Conservation (phyloP, 2,329 filamentous ascomycete species). For the Neonectria hederae region DNA sequence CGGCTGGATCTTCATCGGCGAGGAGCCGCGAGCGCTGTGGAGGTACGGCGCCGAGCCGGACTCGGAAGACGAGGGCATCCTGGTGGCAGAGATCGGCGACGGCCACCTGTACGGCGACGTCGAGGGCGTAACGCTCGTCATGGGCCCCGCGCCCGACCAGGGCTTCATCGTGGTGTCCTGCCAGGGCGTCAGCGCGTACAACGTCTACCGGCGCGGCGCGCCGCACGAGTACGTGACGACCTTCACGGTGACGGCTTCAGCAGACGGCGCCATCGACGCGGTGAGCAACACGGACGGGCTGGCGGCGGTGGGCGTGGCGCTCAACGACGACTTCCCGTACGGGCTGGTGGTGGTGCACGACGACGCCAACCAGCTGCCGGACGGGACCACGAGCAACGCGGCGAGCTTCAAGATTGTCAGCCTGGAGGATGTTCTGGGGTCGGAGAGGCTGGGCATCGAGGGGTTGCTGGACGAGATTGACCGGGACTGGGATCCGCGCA, state of each 20-base stretch:
- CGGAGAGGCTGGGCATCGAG: slow-evolving; percentile 35
- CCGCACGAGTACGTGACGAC: slow-evolving; percentile 61
- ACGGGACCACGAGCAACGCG: slow-evolving; percentile 55
- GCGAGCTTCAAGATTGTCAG: slow-evolving; percentile 62
- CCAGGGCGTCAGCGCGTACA: slow-evolving; percentile 63
- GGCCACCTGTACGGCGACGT: slow-evolving; percentile 61
- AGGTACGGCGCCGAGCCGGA: slow-evolving; percentile 61
- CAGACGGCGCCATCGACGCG: slow-evolving; percentile 54
- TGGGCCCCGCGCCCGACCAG: slow-evolving; percentile 53
- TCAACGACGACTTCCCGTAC: slow-evolving; percentile 53
- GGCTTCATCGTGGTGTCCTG: slow-evolving; percentile 63
- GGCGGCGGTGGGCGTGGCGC: slow-evolving; percentile 54
- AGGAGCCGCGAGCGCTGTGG: slow-evolving; percentile 63
- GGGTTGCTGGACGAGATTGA: slow-evolving; percentile 49
- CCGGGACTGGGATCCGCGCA: slow-evolving; percentile 52
- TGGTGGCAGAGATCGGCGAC: slow-evolving; percentile 56
- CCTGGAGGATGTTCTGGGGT: slow-evolving; percentile 51
- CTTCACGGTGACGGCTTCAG: slow-evolving; percentile 57
- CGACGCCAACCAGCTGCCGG: slow-evolving; percentile 60
- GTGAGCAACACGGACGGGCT: slow-evolving; percentile 65
- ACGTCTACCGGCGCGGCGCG: slow-evolving; percentile 58
- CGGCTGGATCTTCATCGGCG: slow-evolving; percentile 60
- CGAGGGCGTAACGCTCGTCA: slow-evolving; percentile 62
- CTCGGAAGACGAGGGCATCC: slow-evolving; percentile 45
- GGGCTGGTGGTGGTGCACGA: slow-evolving; percentile 63